A percentile compares a stretch with the other conserved stretches of the same genome.
phyloP scores from a whole-genome alignment of 768 basidiomycete genomes.

The Pulveroboletus ravenelii region DNA sequence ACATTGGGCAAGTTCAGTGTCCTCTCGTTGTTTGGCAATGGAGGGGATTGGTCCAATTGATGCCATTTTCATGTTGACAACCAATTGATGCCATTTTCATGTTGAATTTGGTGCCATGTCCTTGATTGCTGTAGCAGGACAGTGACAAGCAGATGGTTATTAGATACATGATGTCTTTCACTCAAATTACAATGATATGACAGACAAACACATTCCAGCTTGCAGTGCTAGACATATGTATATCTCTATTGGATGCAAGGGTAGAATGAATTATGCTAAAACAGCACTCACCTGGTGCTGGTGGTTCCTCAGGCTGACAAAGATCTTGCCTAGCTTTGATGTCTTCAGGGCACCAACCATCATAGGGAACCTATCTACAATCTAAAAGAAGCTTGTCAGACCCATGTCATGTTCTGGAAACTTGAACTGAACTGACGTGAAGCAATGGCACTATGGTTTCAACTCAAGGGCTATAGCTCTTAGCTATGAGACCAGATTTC shows the following conservation, averaged over 20 bases:
- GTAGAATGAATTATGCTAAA: conserved; percentile 12
- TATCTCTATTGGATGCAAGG: conserved; percentile 25
- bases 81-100: conserved; percentile 71
- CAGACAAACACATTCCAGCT: conserved; percentile 27
- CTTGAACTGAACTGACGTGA: conserved; percentile 58
- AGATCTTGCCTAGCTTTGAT: conserved; percentile 76
- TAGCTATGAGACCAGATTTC: conserved; percentile 59
- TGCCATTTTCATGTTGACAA: too few relatives aligned
- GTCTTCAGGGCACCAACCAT: conserved; percentile 61
- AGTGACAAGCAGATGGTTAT: conserved; percentile 46
- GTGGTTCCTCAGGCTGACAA: conserved; percentile 75
- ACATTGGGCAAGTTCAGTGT: too few relatives aligned
- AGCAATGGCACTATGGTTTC: conserved; percentile 84
- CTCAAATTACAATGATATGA: conserved; percentile 33
- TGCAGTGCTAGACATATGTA: conserved; percentile 27
- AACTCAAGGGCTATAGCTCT: conserved; percentile 48
- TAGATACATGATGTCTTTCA: conserved; percentile 55
- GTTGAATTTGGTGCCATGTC: conserved; percentile 89
- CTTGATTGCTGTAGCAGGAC: conserved; percentile 69
- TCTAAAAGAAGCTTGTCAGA: conserved; percentile 37
- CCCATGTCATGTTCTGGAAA: conserved; percentile 4
- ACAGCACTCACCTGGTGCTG: conserved; percentile 69
- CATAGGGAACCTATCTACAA: conserved; percentile 80
- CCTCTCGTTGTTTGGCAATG: too few relatives aligned
- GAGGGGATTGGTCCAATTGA: too few relatives aligned